phyloP scores from a whole-genome alignment of 768 basidiomycete species.

The Tylopilus felleus region DNA sequence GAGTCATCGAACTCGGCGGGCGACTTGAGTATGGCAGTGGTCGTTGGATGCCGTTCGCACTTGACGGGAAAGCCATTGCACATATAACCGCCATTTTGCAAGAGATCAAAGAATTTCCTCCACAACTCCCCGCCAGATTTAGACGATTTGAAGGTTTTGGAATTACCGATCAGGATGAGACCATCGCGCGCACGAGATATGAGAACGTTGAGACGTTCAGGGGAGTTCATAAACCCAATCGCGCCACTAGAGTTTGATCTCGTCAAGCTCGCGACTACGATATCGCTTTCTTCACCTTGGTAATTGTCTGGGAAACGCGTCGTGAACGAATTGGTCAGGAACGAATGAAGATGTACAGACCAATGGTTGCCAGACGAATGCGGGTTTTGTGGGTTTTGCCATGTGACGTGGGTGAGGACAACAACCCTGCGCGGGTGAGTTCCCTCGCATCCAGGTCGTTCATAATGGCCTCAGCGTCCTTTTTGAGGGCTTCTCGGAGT shows the following conservation, averaged over 20 bases:
- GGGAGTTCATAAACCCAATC: conserved; percentile 71
- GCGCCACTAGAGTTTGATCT: conserved; percentile 52
- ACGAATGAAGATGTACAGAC: conserved; percentile 30
- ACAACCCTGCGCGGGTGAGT: conserved; percentile 53
- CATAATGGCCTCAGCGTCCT: conserved; percentile 53
- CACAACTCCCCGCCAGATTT: conserved; percentile 52
- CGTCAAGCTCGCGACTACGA: conserved; percentile 60
- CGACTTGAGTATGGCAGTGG: conserved; percentile 35
- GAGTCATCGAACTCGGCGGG: conserved; percentile 48
- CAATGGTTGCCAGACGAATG: conserved; percentile 63
- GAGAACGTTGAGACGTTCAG: conserved; percentile 68
- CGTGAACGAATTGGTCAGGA: background rate
- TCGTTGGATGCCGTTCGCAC: conserved; percentile 54
- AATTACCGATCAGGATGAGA: conserved; percentile 64
- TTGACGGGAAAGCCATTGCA: conserved; percentile 57
- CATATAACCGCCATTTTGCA: conserved; percentile 43
- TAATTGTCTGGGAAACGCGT: conserved; percentile 54
- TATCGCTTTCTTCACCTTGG: conserved; percentile 72
- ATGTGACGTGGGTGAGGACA: conserved; percentile 35
- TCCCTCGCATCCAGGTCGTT: conserved; percentile 62
- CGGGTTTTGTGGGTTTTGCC: conserved; percentile 38
- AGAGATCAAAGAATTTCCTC: conserved; percentile 44
- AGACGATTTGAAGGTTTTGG: conserved; percentile 52
- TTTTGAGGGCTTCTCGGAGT: conserved; percentile 44
- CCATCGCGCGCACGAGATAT: conserved; percentile 66